Base-by-base conservation (phyloP, 257 asterid species). In the Pogostemon cablin region DNA sequence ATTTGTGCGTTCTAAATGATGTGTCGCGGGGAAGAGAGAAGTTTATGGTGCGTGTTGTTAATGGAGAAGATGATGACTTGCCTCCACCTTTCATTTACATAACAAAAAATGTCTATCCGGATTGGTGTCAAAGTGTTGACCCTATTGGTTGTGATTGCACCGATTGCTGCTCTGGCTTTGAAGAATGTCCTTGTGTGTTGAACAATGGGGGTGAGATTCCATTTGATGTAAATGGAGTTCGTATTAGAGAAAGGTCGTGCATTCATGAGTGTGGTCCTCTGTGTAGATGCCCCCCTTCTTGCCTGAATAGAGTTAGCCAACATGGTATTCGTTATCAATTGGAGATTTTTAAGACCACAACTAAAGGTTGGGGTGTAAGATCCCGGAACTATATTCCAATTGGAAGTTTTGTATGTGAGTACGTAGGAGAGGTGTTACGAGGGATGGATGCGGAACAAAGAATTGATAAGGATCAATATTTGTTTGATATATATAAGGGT, bases 341-440 rank as follows among this genome's bases (percentile, higher is more conserved):
- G 60, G 96, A 90, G 79, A 79, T 93, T 67, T 93, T 93, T 66
- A 90, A 86, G 75, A 93, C 97, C 2, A 40, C 74, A 50, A 49
- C 74, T 2, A 85, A 89, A 75, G 97, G 98, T 48, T 93, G 97
- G 96, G 97, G 98, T 5, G 88, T 93, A 3, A 84, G 98, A 72
- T 84, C 96, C 1, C 68, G 80, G 1, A 43, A 75, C 71, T 75
- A 55, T 7, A 86, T 93, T 58, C 54, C 86, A 34, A 75, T 86
- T 0, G 97, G 97, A 61, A 83, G 86, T 58, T 93, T 93, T 69
- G 80, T 93, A 46, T 91, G 97, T 59, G 96, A 93, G 65, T 93
- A 93, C 49, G 32, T 79, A 2, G 97, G 98, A 41, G 90, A 91
- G 81, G 73, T 93, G 72, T 74, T 90, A 3, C 77, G 61, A 6